A percentile compares a stretch with the other conserved stretches of the same genome.
These are phyloP conservation scores for Posidonia australis DNA, from an alignment of 106 monocot species.

Conservation along the genomic window DNA sequence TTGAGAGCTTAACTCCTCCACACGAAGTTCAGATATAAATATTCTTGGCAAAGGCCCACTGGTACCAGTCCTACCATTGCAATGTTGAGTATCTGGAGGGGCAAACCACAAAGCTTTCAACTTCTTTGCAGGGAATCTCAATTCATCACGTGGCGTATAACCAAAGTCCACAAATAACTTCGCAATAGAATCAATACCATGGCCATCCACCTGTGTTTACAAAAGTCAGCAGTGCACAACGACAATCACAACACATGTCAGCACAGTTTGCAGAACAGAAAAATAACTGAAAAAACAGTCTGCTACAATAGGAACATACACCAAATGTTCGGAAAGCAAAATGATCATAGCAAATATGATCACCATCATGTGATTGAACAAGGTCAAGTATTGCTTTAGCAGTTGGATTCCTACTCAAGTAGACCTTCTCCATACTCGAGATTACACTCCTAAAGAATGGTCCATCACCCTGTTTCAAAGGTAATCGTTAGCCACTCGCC, in stretches of 20 bases:
- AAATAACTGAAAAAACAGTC: neutral
- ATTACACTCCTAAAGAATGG: constrained; percentile 54
- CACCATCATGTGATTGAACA: constrained; percentile 45
- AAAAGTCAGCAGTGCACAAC: neutral
- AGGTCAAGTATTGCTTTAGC: constrained; percentile 74
- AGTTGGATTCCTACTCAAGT: constrained; percentile 71
- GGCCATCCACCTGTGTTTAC: constrained; percentile 51
- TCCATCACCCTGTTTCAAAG: constrained; percentile 32
- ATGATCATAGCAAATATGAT: constrained; percentile 77
- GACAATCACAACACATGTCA: neutral
- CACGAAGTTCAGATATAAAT: constrained; percentile 94
- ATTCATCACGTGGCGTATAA: constrained; percentile 62
- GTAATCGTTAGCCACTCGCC: neutral
- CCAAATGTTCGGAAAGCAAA: constrained; percentile 94
- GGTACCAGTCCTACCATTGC: constrained; percentile 23
- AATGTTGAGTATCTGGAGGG: constrained; percentile 34
- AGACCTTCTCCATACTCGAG: constrained; percentile 75
- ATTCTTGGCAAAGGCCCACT: constrained; percentile 76
- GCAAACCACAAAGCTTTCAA: constrained; percentile 92
- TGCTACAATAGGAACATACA: constrained; percentile 22
- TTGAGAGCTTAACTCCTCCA: constrained; percentile 62
- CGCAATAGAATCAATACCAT: constrained; percentile 83
- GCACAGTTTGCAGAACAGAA: neutral
- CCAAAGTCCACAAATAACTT: constrained; percentile 86
- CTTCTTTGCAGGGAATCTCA: constrained; percentile 89